These are phyloP conservation scores for Chalaropsis thielavioides DNA, from an alignment of 2,329 filamentous ascomycete genomes.

Conservation along the genomic window DNA sequence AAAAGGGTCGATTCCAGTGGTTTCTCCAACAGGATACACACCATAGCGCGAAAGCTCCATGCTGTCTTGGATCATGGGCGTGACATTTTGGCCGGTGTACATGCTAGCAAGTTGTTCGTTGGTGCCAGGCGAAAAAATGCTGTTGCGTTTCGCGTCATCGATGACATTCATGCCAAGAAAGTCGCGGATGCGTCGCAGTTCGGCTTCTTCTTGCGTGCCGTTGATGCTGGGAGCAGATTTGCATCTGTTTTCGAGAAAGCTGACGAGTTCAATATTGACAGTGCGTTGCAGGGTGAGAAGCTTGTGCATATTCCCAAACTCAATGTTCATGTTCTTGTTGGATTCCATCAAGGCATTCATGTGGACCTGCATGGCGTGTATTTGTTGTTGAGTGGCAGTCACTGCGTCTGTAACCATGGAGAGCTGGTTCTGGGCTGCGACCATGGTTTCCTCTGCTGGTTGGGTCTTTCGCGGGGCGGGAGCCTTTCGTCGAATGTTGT, in stretches of 20 bases:
- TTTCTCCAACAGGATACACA: slow-evolving; percentile 83
- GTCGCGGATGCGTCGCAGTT: slow-evolving; percentile 37
- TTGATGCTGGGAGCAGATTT: slow-evolving; percentile 15
- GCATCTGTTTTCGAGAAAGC: slow-evolving; percentile 28
- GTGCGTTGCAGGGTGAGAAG: slow-evolving; percentile 43
- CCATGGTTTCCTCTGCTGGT: slow-evolving; percentile 54
- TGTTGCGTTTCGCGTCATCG: slow-evolving; percentile 11
- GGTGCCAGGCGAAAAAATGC: slow-evolving; percentile 13
- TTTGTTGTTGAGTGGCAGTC: slow-evolving; percentile 16
- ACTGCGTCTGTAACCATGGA: slow-evolving; percentile 12
- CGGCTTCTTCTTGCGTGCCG: slow-evolving; percentile 22
- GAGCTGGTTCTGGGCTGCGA: slow-evolving; percentile 63
- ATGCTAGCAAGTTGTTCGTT: slow-evolving; percentile 15
- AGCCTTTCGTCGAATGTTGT: slow-evolving; percentile 92
- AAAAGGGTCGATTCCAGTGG: slow-evolving; percentile 86
- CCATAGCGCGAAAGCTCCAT: slow-evolving; percentile 46
- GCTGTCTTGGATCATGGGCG: slow-evolving; percentile 38
- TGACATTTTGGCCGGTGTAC: slow-evolving; percentile 18
- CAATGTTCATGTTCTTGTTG: slow-evolving; percentile 47
- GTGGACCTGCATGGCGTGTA: slow-evolving; percentile 61
- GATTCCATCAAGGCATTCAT: slow-evolving; percentile 61
- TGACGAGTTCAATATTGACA: slow-evolving; percentile 43
- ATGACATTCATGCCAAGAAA: neutral
- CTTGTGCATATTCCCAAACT: slow-evolving; percentile 46
- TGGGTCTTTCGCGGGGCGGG: slow-evolving; percentile 71